phyloP scores from a whole-genome alignment of 208 protist genomes.

The Trypanosoma cruzi region DNA sequence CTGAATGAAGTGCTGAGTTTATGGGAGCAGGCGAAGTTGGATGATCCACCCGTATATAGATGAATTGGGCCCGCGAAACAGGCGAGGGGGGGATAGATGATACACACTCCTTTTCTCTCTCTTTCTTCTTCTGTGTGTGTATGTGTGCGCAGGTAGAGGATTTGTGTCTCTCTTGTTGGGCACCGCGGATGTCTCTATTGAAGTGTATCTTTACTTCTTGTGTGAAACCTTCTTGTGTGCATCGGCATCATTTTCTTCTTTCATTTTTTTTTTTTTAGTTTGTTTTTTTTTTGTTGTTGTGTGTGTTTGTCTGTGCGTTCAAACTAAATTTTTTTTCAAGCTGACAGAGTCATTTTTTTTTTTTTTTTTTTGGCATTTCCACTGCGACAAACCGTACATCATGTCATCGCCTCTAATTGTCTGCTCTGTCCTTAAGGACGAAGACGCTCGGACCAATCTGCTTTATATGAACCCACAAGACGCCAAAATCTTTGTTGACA shows the following conservation, averaged over 20 bases:
- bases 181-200: no score
- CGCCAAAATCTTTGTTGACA: background rate
- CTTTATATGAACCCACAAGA: slow-evolving; percentile 61
- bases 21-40: slow-evolving; percentile 34
- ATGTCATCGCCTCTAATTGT: slow-evolving; percentile 17
- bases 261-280: no score
- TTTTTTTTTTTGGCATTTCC: background rate
- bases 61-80: background rate
- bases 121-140: background rate
- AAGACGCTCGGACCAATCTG: slow-evolving; percentile 66
- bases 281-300: background rate
- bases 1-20: slow-evolving; percentile 50
- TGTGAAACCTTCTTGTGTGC: no score
- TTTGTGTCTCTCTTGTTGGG: no score
- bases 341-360: background rate
- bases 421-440: slow-evolving; percentile 30
- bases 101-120: background rate
- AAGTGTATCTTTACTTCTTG: no score
- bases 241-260: no score
- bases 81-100: background rate
- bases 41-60: slow-evolving; percentile 7
- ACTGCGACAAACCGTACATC: slow-evolving; percentile 19
- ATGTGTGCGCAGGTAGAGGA: no score
- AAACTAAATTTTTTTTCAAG: no score
- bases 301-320: background rate